Conservation (phyloP, 768 basidiomycete species). For the Russula sp. region DNA sequence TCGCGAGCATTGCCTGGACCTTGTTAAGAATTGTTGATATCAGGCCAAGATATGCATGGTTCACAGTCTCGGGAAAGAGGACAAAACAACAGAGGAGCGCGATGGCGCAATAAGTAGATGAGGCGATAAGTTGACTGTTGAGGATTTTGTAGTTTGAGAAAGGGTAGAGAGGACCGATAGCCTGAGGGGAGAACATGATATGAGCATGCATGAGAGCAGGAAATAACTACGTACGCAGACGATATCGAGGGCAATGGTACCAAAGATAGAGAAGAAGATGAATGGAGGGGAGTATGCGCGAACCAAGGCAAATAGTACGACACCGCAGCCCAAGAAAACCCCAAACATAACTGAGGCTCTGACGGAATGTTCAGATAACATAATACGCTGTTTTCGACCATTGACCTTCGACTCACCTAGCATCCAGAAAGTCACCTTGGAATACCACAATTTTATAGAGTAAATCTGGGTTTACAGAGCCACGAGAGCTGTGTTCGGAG, state of each 20-base stretch:
- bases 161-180: conserved; percentile 45
- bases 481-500: conserved; percentile 25
- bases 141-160: conserved; percentile 38
- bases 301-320: conserved; percentile 37
- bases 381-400: neutral
- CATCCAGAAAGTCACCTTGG: conserved; percentile 43
- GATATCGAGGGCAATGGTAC: conserved; percentile 40
- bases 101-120: conserved; percentile 41
- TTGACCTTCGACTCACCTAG: conserved; percentile 22
- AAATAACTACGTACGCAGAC: conserved; percentile 30
- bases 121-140: conserved; percentile 37
- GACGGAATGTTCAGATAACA: neutral
- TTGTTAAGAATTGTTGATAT: conserved; percentile 28
- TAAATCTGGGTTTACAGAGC: conserved; percentile 34
- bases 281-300: conserved; percentile 42
- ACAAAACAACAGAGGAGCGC: conserved; percentile 36
- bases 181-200: conserved; percentile 24
- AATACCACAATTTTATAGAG: conserved; percentile 38
- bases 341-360: conserved; percentile 42
- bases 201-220: neutral
- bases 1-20: conserved; percentile 26
- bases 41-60: conserved; percentile 33
- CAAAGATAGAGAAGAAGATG: conserved; percentile 39
- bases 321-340: conserved; percentile 40
- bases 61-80: conserved; percentile 48